A percentile compares a stretch with the other conserved stretches of the same genome.
These are phyloP conservation scores for Annulohypoxylon stygium DNA, from an alignment of 495 filamentous ascomycete genomes.

Conservation along the genomic window DNA sequence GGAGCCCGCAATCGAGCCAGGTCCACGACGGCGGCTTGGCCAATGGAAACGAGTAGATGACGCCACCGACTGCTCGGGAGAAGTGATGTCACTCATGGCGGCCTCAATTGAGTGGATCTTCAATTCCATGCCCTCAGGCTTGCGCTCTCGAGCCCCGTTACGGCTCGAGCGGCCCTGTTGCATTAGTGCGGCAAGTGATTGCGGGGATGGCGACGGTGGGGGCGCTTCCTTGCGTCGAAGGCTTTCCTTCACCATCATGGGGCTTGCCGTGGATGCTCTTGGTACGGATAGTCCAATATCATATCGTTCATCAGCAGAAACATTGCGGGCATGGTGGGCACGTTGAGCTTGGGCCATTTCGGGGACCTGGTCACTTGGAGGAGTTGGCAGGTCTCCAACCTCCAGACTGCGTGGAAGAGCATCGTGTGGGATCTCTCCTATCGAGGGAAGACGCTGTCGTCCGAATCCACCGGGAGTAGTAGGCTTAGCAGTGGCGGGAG, in stretches of 20 bases:
- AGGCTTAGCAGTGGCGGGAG: slow-evolving; percentile 79
- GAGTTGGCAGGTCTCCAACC: slow-evolving; percentile 48
- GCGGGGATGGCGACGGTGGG: slow-evolving; percentile 65
- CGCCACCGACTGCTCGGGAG: slow-evolving; percentile 62
- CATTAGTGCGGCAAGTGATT: slow-evolving; percentile 63
- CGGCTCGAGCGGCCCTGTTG: slow-evolving; percentile 67
- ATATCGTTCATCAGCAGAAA: slow-evolving; percentile 38
- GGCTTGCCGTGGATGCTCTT: slow-evolving; percentile 64
- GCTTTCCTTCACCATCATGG: slow-evolving; percentile 60
- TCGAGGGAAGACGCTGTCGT: slow-evolving; percentile 81
- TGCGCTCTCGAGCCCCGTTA: slow-evolving; percentile 82
- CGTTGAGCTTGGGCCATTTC: slow-evolving; percentile 33
- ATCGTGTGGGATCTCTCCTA: slow-evolving; percentile 75
- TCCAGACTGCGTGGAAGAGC: slow-evolving; percentile 54
- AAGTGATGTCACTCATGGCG: slow-evolving; percentile 63
- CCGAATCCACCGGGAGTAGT: slow-evolving; percentile 77
- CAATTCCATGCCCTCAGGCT: slow-evolving; percentile 84
- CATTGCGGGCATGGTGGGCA: slow-evolving; percentile 33
- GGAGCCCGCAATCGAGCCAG: slow-evolving; percentile 63
- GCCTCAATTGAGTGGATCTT: slow-evolving; percentile 72
- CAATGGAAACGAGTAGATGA: slow-evolving; percentile 61
- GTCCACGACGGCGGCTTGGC: slow-evolving; percentile 60
- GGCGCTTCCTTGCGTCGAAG: slow-evolving; percentile 53
- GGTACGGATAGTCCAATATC: slow-evolving; percentile 47
- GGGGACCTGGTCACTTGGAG: slow-evolving; percentile 44